Percentiles rank a stretch among this genome's conserved stretches.
Evolutionary conservation across 768 basidiomycete genomes (phyloP).

Genomic region (Suillus luteus): DNA sequence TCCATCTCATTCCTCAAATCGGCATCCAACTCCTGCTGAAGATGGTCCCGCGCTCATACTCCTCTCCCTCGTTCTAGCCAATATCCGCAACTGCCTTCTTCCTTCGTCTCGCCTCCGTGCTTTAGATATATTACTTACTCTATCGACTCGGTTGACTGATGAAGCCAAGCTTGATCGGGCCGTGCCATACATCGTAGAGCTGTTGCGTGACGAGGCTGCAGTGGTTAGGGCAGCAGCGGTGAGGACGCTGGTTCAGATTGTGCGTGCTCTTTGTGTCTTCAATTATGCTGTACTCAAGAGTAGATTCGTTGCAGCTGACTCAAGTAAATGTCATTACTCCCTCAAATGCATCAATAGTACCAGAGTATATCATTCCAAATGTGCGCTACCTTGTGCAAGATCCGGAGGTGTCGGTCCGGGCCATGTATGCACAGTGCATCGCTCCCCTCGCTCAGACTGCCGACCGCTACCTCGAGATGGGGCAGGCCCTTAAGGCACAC

Average conservation of each 20-base stretch:
- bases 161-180: slow-evolving; percentile 94
- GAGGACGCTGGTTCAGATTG: slow-evolving; percentile 80
- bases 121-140: slow-evolving; percentile 82
- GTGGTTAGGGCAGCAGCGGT: slow-evolving; percentile 80
- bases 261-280: slow-evolving; percentile 40
- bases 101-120: slow-evolving; percentile 87
- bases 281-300: slow-evolving; percentile 8
- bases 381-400: slow-evolving; percentile 82
- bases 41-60: slow-evolving; percentile 91
- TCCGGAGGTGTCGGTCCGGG: slow-evolving; percentile 79
- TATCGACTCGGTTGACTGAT: slow-evolving; percentile 82
- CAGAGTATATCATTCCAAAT: slow-evolving; percentile 95
- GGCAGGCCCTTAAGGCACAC: slow-evolving; percentile 85
- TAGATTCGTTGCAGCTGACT: slow-evolving; percentile 49
- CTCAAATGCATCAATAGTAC: slow-evolving; percentile 72
- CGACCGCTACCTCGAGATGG: slow-evolving; percentile 89
- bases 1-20: slow-evolving; percentile 46
- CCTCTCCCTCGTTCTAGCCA: slow-evolving; percentile 83
- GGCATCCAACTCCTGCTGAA: slow-evolving; percentile 61
- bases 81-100: slow-evolving; percentile 82
- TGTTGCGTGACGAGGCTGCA: slow-evolving; percentile 84
- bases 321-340: slow-evolving; percentile 73
- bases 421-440: slow-evolving; percentile 83
- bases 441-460: slow-evolving; percentile 85
- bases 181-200: slow-evolving; percentile 87